Evolutionary conservation across 805 yeast genomes (phyloP).

Genomic region (Kodamaea restingae): DNA sequence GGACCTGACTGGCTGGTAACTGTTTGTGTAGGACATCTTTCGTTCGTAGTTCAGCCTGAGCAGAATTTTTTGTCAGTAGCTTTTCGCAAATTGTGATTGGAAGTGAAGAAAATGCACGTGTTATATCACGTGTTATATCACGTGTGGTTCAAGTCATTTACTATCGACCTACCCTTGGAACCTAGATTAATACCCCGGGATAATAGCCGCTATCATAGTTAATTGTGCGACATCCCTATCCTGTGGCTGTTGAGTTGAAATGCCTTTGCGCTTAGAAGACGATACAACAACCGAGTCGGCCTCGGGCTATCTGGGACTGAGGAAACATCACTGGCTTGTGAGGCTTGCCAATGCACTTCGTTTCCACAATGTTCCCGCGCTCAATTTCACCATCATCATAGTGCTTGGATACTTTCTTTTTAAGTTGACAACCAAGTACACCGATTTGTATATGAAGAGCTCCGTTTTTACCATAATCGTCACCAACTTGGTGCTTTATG

Average conservation of each 20-base stretch:
- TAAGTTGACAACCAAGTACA: constrained; percentile 55
- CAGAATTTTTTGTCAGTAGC: constrained; percentile 14
- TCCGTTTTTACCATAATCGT: constrained; percentile 75
- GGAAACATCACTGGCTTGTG: constrained; percentile 4
- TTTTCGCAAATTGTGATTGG: constrained; percentile 38
- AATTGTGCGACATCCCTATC: no score
- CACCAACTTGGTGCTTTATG: constrained; percentile 77
- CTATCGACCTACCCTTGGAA: no score
- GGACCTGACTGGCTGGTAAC: constrained; percentile 39
- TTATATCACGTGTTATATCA: not conserved
- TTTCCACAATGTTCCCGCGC: constrained; percentile 48
- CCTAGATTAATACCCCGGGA: no score
- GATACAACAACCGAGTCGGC: constrained; percentile 1
- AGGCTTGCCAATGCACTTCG: constrained; percentile 30
- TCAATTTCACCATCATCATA: constrained; percentile 51
- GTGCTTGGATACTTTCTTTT: constrained; percentile 47
- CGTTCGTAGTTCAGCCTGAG: not conserved
- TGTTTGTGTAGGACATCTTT: constrained; percentile 37
- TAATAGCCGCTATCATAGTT: no score
- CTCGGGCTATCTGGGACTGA: not conserved
- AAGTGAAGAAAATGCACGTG: constrained; percentile 11
- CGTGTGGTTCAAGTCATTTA: no score
- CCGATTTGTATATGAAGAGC: constrained; percentile 55
- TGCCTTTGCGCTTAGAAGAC: constrained; percentile 23
- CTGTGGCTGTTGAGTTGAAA: no score